phyloP scores from a whole-genome alignment of 2,329 filamentous ascomycete species.

The Coniochaeta sp. region DNA sequence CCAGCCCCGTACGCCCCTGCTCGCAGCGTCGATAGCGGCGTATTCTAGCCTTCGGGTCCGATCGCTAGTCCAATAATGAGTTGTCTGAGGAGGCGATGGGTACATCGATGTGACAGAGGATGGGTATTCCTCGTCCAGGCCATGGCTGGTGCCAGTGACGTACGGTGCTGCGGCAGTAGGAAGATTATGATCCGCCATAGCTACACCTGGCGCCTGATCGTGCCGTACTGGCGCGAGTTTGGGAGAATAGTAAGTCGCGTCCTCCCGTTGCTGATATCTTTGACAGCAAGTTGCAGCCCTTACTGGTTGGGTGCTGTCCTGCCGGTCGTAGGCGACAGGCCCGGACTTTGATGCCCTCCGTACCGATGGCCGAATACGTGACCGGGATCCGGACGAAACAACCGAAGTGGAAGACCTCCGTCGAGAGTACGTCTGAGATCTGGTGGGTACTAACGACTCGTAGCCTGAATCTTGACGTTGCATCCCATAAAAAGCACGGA shows the following conservation, averaged over 20 bases:
- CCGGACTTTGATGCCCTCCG: constrained; percentile 1
- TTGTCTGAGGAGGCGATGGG: constrained; percentile 47
- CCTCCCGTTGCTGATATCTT: neutral
- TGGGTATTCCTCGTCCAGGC: constrained; percentile 15
- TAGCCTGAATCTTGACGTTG: constrained; percentile 53
- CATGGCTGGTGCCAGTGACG: constrained; percentile 7
- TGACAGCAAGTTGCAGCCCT: neutral
- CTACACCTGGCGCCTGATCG: constrained; percentile 4
- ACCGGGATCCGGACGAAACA: constrained; percentile 5
- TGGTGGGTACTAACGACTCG: constrained; percentile 38
- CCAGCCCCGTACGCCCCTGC: constrained; percentile 53
- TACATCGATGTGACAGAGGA: constrained; percentile 13
- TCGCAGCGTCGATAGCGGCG: constrained; percentile 58
- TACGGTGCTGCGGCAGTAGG: neutral
- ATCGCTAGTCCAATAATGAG: constrained; percentile 62
- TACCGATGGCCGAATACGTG: constrained; percentile 5
- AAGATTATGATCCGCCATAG: constrained; percentile 6
- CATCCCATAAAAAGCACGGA: constrained; percentile 32
- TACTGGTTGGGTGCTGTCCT: constrained; percentile 4
- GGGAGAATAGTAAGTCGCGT: constrained; percentile 11
- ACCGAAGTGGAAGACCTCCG: constrained; percentile 29
- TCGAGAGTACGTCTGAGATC: constrained; percentile 23
- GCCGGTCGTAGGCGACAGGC: constrained; percentile 3
- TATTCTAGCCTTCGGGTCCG: constrained; percentile 56
- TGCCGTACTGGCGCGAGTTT: constrained; percentile 38